Percentiles rank a stretch among this genome's conserved stretches.
These are phyloP conservation scores for Atractiella rhizophila DNA, from an alignment of 768 basidiomycete species.

Conservation along the genomic window DNA sequence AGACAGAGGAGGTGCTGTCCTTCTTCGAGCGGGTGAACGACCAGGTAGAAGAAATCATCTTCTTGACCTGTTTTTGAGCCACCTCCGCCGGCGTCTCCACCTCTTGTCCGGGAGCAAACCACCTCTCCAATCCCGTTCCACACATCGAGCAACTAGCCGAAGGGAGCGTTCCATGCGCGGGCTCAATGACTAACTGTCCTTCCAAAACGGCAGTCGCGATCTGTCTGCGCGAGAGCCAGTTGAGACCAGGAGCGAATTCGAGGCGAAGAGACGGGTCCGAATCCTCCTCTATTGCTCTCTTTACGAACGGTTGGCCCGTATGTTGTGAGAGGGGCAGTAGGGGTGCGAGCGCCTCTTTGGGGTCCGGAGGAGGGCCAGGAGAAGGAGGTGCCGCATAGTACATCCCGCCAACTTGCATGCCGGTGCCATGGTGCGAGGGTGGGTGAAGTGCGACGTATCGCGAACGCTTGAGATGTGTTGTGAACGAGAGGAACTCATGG, in stretches of 20 bases:
- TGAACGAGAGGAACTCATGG: constrained; percentile 17
- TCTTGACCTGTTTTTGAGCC: constrained; percentile 1
- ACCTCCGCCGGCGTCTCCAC: no score
- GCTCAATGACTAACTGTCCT: constrained; percentile 70
- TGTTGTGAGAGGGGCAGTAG: constrained; percentile 15
- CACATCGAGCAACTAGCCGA: constrained; percentile 15
- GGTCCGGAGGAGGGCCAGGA: constrained; percentile 1
- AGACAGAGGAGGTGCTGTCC: background rate
- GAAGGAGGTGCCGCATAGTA: background rate
- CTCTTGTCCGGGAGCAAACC: no score
- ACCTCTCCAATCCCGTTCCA: constrained; percentile 10
- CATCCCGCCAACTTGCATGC: background rate
- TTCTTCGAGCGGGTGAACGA: background rate
- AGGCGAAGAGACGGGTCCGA: constrained; percentile 81
- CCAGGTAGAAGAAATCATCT: constrained; percentile 4
- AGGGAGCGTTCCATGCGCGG: constrained; percentile 19
- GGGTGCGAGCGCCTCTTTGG: constrained; percentile 10
- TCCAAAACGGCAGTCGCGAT: constrained; percentile 62
- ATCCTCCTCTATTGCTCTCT: constrained; percentile 18
- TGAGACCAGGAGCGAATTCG: constrained; percentile 76
- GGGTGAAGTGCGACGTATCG: background rate
- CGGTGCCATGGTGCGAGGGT: background rate
- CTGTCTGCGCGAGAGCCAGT: constrained; percentile 71
- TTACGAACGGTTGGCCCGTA: constrained; percentile 16
- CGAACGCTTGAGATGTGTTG: constrained; percentile 12